These are phyloP conservation scores for Vaccinium corymbosum DNA, from an alignment of 148 eudicot genomes.

Conservation along the genomic window DNA sequence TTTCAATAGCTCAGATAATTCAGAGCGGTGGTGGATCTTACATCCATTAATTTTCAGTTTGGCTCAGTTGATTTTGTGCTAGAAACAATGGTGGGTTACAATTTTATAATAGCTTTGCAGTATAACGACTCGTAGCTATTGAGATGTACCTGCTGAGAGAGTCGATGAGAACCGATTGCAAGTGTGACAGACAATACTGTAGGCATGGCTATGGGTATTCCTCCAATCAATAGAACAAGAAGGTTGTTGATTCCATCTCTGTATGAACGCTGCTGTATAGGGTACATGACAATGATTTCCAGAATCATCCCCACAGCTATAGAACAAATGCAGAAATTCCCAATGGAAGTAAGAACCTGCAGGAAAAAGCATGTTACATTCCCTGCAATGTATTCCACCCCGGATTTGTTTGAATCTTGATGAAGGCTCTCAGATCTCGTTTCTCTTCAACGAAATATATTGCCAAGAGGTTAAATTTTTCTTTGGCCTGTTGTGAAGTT, in stretches of 20 bases:
- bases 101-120: background rate
- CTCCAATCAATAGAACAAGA: constrained; percentile 76
- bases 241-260: constrained; percentile 73
- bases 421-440: background rate
- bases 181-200: constrained; percentile 80
- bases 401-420: background rate
- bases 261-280: constrained; percentile 56
- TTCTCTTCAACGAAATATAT: background rate
- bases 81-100: background rate
- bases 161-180: constrained; percentile 75
- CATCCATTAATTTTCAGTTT: background rate
- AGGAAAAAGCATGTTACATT: constrained; percentile 12
- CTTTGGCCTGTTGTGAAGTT: background rate
- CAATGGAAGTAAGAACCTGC: constrained; percentile 76
- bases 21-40: background rate
- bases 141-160: constrained; percentile 60
- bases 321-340: constrained; percentile 78
- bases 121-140: background rate
- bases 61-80: background rate
- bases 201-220: constrained; percentile 86
- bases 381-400: background rate
- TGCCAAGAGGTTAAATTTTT: background rate
- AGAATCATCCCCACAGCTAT: constrained; percentile 67
- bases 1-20: background rate
- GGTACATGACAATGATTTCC: constrained; percentile 70